Percentiles rank a stretch among this genome's conserved stretches.
Conservation (phyloP, 768 basidiomycete genomes). For the Serendipita sp. region DNA sequence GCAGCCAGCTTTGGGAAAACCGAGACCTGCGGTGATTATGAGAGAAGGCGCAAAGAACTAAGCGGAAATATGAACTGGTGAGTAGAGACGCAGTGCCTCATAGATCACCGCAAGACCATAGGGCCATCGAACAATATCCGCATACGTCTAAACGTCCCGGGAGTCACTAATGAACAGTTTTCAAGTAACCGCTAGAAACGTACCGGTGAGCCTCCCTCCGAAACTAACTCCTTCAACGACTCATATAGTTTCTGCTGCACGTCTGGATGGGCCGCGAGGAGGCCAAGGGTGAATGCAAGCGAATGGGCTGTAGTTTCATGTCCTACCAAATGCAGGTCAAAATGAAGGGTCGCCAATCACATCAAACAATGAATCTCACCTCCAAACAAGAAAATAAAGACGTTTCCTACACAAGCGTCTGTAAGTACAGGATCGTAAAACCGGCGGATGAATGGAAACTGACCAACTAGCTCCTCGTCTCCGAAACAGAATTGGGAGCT, state of each 20-base stretch:
- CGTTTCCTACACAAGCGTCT: not conserved
- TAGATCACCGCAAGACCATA: not conserved
- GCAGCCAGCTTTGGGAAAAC: conserved; percentile 16
- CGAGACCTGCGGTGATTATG: conserved; percentile 6
- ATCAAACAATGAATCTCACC: not conserved
- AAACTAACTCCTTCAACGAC: not conserved
- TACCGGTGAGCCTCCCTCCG: not conserved
- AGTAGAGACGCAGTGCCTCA: not conserved
- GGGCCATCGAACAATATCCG: not conserved
- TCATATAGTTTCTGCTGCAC: conserved; percentile 12
- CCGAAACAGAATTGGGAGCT: not conserved
- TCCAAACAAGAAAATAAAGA: conserved; percentile 2
- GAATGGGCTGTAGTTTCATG: conserved; percentile 17
- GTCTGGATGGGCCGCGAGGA: conserved; percentile 16
- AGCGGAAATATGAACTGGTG: not conserved
- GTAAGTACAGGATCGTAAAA: too few species aligned
- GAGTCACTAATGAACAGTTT: too few species aligned
- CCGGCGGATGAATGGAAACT: not conserved
- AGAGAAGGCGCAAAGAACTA: not conserved
- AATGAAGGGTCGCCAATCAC: not conserved
- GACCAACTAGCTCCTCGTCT: not conserved
- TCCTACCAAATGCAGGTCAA: not conserved
- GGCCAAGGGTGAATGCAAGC: conserved; percentile 12
- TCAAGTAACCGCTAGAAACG: not conserved
- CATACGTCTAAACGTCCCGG: not conserved